Evolutionary conservation across 2,329 filamentous ascomycete species (phyloP), one percentile per base, ranked within the genome.

Genomic region (Aspergillus niger): DNA sequence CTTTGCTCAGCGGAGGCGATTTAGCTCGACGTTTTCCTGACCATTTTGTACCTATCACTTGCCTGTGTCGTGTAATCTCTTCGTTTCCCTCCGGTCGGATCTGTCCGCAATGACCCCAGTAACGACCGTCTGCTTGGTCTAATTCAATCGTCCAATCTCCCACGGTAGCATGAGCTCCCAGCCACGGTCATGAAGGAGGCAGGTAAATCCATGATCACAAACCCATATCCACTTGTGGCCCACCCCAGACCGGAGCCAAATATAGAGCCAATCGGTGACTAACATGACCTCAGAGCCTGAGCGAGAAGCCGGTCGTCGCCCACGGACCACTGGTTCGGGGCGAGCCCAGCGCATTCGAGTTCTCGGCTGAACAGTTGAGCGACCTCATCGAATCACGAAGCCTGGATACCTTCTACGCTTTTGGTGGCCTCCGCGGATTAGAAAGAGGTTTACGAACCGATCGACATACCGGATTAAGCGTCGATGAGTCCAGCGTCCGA

Each of bases 371-470:
- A n/a, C 88, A 94, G 69, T 81, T 96, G 65, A 88, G 86, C 67
- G 95, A 94, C 74, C 84, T 96, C 76, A 86, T 93, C 62, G 92
- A 94, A 72, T 91, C 92, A 5, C 96, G 96, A 79, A 94, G 86
- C 63, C 77, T 95, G 60, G 80, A 88, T 5, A 91, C 91, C 1
- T 95, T 92, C 68, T 89, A 87, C 68, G 87, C 87, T 11, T 72
- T 96, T 6, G 92, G 92, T 48, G 92, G 92, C 28, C 76, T 95
- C 11, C 77, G 76, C 17, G 92, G 92, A 1, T 75, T 96, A 48
- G 91, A 93, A 74, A 89, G 86, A 72, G 92, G 92, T 2, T 79
- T 96, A 22, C 82, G 89, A 55, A 86, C 86, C 5, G 85, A 93
- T 71, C 81, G 89, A 32, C 85, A 83, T 49, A 80, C 87, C 48